Conservation (phyloP, 257 asterid species). For the Solanum rostratum region DNA sequence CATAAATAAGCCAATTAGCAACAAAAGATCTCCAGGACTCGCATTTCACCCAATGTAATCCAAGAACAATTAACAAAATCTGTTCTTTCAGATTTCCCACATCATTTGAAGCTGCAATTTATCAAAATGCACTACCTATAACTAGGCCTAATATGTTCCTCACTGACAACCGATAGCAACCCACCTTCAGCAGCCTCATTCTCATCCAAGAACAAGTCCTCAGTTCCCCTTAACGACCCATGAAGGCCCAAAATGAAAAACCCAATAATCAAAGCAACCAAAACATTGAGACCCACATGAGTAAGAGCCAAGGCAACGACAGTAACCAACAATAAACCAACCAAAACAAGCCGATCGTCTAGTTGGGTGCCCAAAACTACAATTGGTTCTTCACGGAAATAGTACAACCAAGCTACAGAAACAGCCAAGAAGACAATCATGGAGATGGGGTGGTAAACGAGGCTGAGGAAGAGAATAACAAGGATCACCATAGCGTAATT, state of each 20-base stretch:
- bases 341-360: constrained; percentile 54
- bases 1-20: background rate
- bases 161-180: constrained; percentile 60
- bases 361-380: constrained; percentile 25
- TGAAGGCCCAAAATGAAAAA: constrained; percentile 41
- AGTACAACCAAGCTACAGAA: constrained; percentile 47
- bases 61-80: background rate
- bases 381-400: constrained; percentile 55
- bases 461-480: constrained; percentile 56
- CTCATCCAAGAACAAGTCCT: constrained; percentile 76
- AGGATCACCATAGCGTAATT: constrained; percentile 62
- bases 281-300: constrained; percentile 54
- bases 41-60: background rate
- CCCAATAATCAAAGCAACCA: constrained; percentile 55
- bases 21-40: background rate
- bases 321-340: constrained; percentile 42
- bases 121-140: background rate
- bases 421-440: constrained; percentile 57
- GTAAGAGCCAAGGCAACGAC: constrained; percentile 58
- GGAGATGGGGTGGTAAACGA: constrained; percentile 71
- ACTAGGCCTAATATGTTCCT: constrained; percentile 4
- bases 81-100: background rate
- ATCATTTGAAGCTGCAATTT: background rate
- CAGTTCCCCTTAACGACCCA: constrained; percentile 50
- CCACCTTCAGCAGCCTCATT: constrained; percentile 64